Conservation (phyloP, 306 rosid species). For the Quercus engelmannii region DNA sequence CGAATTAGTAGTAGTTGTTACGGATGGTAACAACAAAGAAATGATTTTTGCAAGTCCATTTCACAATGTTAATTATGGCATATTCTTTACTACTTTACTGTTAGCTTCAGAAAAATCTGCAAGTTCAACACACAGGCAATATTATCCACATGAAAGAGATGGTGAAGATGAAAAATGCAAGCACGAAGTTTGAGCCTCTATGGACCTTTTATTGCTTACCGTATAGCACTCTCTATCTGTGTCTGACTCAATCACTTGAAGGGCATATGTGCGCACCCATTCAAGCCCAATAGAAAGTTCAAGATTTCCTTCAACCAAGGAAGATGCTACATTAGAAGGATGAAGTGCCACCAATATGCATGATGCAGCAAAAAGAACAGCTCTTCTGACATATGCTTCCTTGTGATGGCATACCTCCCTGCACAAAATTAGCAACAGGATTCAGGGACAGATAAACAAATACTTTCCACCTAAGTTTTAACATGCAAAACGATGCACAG, state of each 20-base stretch:
- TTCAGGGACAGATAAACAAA: slow-evolving; percentile 3
- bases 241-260: slow-evolving; percentile 75
- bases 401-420: slow-evolving; percentile 79
- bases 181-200: slow-evolving; percentile 14
- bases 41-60: background rate
- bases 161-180: slow-evolving; percentile 13
- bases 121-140: background rate
- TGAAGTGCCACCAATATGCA: slow-evolving; percentile 71
- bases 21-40: background rate
- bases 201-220: slow-evolving; percentile 49
- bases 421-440: slow-evolving; percentile 24
- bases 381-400: slow-evolving; percentile 92
- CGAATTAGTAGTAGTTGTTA: too few species aligned
- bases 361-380: slow-evolving; percentile 84
- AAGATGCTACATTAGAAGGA: slow-evolving; percentile 66
- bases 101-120: background rate
- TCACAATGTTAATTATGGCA: background rate
- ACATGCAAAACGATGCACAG: slow-evolving; percentile 3
- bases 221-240: slow-evolving; percentile 82
- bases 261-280: slow-evolving; percentile 88
- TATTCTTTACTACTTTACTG: background rate
- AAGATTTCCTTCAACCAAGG: slow-evolving; percentile 70
- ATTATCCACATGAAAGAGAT: background rate
- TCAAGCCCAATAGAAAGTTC: slow-evolving; percentile 79
- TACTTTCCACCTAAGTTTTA: slow-evolving; percentile 3